Evolutionary conservation across 257 asterid species (phyloP), one percentile per base, ranked within the genome.

Genomic region (Rubia yunnanensis): DNA sequence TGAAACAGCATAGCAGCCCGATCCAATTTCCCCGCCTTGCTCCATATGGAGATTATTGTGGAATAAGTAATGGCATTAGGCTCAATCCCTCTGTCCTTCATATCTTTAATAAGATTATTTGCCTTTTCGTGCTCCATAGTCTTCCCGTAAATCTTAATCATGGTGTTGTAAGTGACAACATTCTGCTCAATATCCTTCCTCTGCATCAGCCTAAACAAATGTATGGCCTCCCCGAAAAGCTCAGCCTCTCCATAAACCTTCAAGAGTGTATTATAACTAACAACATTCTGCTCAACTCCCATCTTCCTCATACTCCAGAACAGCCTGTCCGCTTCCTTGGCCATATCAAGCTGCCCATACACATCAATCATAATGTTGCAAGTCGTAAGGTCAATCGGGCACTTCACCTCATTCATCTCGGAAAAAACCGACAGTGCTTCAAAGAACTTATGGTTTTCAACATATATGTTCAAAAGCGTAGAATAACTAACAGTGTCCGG

Each of bases 301-400:
- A 87, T 71, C 74, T 80, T 87, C 75, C 94, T 81, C 99, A 88
- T 88, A 36, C 96, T 78, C 99, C 99, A 94, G 71, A 94, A 94
- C 38, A 94, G 75, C 75, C 85, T 82, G 71, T 94, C 99, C 0
- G 99, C 97, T 48, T 88, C 97, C 72, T 94, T 83, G 17, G 94
- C 97, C 99, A 94, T 86, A 64, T 84, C 96, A 22, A 94, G 95
- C 74, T 86, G 96, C 67, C 99, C 97, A 31, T 87, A 94, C 20
- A 90, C 97, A 60, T 90, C 99, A 50, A 94, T 86, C 99, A 94
- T 92, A 26, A 92, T 85, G 70, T 94, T 89, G 71, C 99, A 94
- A 2, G 95, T 88, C 0, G 92, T 94, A 60, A 88, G 84, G 74
- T 90, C 97, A 54, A 94, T 82, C 10, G 66, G 59, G 63, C 92